Conservation (phyloP, 805 yeast genomes). For the Schwanniomyces pseudopolymorphus region DNA sequence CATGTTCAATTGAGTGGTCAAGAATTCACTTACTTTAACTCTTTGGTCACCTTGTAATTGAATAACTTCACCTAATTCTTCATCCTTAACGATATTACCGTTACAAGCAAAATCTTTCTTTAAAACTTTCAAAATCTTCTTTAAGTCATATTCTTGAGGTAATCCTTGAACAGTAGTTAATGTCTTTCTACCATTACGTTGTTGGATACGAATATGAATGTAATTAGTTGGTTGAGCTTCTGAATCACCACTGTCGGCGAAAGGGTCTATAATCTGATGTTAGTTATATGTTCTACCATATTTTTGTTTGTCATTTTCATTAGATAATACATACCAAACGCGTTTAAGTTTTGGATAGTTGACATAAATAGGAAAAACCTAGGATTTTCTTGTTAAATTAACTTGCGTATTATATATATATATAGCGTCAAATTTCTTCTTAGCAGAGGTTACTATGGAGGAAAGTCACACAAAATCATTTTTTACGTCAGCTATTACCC, state of each 20-base stretch:
- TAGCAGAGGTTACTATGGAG: neutral
- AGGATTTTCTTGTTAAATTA: slow-evolving; percentile 7
- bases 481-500: neutral
- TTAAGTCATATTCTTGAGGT: slow-evolving; percentile 91
- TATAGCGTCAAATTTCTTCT: neutral
- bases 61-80: slow-evolving; percentile 93
- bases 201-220: slow-evolving; percentile 98
- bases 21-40: slow-evolving; percentile 90
- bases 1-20: slow-evolving; percentile 80
- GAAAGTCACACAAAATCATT: neutral
- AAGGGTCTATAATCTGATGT: slow-evolving; percentile 72
- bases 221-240: slow-evolving; percentile 94
- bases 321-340: slow-evolving; percentile 54
- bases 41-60: slow-evolving; percentile 99
- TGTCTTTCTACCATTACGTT: slow-evolving; percentile 99
- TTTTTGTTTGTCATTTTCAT: neutral
- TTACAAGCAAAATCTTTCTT: slow-evolving; percentile 99
- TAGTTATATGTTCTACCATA: neutral
- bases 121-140: slow-evolving; percentile 87
- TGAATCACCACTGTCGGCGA: slow-evolving; percentile 99
- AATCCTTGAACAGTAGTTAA: slow-evolving; percentile 98
- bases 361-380: slow-evolving; percentile 48
- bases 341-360: slow-evolving; percentile 88
- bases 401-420: neutral
- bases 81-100: slow-evolving; percentile 96